Conservation (phyloP, 805 yeast species). For the Yamadazyma ubonensis region DNA sequence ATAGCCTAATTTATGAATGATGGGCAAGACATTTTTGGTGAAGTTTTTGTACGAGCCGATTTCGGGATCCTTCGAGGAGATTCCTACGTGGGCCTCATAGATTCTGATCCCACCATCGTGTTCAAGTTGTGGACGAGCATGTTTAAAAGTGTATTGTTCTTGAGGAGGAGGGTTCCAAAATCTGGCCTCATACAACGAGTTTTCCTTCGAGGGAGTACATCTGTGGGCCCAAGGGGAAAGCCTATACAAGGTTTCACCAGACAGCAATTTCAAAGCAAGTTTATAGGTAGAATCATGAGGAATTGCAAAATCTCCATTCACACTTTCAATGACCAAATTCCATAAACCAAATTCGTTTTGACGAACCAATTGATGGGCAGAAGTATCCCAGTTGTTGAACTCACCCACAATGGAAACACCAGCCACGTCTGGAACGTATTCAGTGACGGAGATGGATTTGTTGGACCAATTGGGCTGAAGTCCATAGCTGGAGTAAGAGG, state of each 20-base stretch:
- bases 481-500: constrained; percentile 75
- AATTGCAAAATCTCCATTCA: constrained; percentile 59
- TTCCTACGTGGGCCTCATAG: constrained; percentile 95
- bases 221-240: constrained; percentile 87
- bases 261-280: constrained; percentile 60
- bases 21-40: constrained; percentile 76
- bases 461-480: constrained; percentile 57
- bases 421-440: constrained; percentile 89
- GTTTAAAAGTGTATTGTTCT: constrained; percentile 54
- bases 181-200: constrained; percentile 70
- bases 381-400: constrained; percentile 79
- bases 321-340: constrained; percentile 56
- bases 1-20: constrained; percentile 80
- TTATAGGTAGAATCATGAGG: constrained; percentile 81
- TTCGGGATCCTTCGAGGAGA: constrained; percentile 85
- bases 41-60: constrained; percentile 86
- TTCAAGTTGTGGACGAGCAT: constrained; percentile 57
- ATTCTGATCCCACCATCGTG: constrained; percentile 55
- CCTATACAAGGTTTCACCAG: constrained; percentile 72
- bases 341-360: constrained; percentile 71
- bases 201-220: constrained; percentile 68
- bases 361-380: constrained; percentile 51
- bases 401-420: constrained; percentile 85
- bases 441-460: constrained; percentile 61
- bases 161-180: constrained; percentile 80